Base-by-base conservation (phyloP, 192 early-diverging fungal genomes). In the Umbelopsis ramanniana region DNA sequence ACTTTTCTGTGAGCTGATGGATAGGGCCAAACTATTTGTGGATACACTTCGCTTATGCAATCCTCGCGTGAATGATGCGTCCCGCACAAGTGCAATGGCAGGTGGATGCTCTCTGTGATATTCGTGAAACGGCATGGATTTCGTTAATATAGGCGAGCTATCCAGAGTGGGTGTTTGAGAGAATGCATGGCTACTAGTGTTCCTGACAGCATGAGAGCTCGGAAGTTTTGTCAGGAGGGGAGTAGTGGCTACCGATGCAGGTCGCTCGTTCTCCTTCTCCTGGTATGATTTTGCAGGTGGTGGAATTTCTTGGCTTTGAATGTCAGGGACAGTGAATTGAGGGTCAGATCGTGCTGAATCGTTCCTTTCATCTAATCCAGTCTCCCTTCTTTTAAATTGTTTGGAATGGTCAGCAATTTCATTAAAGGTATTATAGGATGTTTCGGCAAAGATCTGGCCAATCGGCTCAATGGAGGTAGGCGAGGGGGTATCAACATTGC, bases 241-340 rank as follows among this genome's bases (percentile, higher is more conserved):
- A 8, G 57, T 29, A 37, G 48, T 50, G 48, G 15, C 48, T 50
- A 63, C 29, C 57, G 57, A 63, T 63, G 57, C 57, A 63, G 57
- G 57, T 63, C 15, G 24, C 17, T 63, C 33, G 12, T 37, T 26
- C 57, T 63, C 17, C 57, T 63, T n/a, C 29, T 33, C 17, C 33
- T 63, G 26, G 57, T 19, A 63, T 37, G 26, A n/a, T n/a, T 35
- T 37, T 5, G 8, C 40, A 43, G 1, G 11, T 43, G 1, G 11
- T 43, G 40, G 6, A 43, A 43, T 43, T 43, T 43, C 40, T 43
- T 43, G 40, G 40, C 40, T 43, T 43, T 43, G 6, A 11, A 11
- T 12, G 6, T 63, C 33, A 63, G 57, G 57, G 57, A 63, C 29
- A 17, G 26, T 22, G 15, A 19, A 37, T 14, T 26, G 57, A 63